Evolutionary conservation across 208 protist species (phyloP), one percentile per base, ranked within the genome.

Genomic region (Trypanosoma caninum): DNA sequence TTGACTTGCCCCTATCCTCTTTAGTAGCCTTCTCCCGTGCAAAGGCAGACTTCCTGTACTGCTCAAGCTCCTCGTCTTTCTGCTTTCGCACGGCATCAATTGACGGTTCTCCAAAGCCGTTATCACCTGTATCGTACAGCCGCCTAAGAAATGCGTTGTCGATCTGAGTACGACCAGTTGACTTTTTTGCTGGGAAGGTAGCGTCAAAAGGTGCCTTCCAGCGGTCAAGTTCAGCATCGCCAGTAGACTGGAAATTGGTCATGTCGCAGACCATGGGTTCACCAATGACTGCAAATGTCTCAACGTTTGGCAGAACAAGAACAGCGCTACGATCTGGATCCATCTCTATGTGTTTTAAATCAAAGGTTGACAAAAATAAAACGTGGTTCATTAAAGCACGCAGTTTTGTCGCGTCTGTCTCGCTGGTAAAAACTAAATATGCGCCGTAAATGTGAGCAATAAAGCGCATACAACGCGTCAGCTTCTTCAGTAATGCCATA

Each of bases 21-120:
- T 69, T 65, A 3, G 16, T 58, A 31, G n/a, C 28, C 45, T 70
- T 70, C 22, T 72, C 72, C 35, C 61, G 41, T 59, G 71, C 78
- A 34, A 13, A 67, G 22, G 60, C 41, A 35, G 47, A 54, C 62
- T 80, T 84, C 41, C 84, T 75, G 68, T 91, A 91, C 66, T 88
- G 79, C 61, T 92, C 84, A 28, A 95, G 73, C 64, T 95, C 89
- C 48, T 93, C 89, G 34, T 96, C 89, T 72, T 93, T 96, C 69
- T 94, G 87, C 55, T 72, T 81, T 20, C 84, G 80, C 45, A 93
- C 53, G 14, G 87, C 74, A 53, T 96, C 89, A 13, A 94, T 89
- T 13, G 59, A 69, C 18, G 84, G 80, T 50, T 96, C 87, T 11
- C 80, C 84, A 63, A 80, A 94, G 41, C 84, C 88, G 18, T 74